Evolutionary conservation across 116 monocot species (phyloP), one percentile per base, ranked within the genome.

Genomic region (Phalaenopsis hybrid): DNA sequence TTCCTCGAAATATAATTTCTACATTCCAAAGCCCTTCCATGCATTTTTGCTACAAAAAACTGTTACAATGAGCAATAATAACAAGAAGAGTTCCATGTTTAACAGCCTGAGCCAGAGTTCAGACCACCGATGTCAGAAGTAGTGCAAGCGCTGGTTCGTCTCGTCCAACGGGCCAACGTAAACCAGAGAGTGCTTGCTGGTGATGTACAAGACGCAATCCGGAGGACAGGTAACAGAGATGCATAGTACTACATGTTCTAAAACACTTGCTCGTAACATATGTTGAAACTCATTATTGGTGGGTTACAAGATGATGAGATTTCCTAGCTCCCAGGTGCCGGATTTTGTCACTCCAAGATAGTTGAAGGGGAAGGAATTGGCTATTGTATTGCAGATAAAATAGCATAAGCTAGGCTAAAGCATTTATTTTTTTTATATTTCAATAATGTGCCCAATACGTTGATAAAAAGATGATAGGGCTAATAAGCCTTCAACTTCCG

Each of bases 51-150:
- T 49, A 8, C 8, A 49, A 49, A 49, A 49, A 49, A 61, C 20
- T 21, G 18, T 3, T 17, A 16, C 2, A 16, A 61, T 3, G 4
- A 63, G 63, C 8, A 21, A 63, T 63, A 25, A 63, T 63, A 63
- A 63, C 63, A 63, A 25, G 16, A 43, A 11, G 45, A 58, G 59
- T 41, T 61, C 57, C 4, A 59, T 82, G 46, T 46, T 46, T 46
- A 46, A 46, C 87, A 98, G 98, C 67, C 88, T 6, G 98, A 98
- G 83, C 98, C 93, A 16, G 95, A 94, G 79, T 94, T 94, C 84
- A 87, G 98, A 79, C 98, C 93, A 11, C 97, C 94, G 15, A 98
- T 98, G 90, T 93, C 98, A 13, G 98, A 98, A 75, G 94, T 98
- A 61, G 98, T 95, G 17, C 93, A 98, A 80, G 88, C 93, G 21